Base-by-base conservation (phyloP, 495 filamentous ascomycete genomes). In the Polyplosphaeria fusca region DNA sequence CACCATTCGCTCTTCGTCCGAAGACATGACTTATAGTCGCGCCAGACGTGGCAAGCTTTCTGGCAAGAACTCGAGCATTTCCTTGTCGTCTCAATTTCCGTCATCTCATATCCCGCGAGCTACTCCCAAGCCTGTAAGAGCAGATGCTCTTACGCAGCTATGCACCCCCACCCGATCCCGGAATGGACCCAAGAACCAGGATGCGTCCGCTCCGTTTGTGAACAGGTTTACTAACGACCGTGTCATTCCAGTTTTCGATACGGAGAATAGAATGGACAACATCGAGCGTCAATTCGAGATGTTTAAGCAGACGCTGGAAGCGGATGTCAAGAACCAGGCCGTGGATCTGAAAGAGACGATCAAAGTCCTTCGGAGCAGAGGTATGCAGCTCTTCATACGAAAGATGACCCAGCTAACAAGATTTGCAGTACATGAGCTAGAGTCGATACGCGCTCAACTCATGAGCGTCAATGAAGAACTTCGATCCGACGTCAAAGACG, bases 201-300 rank as follows among this genome's bases (percentile, higher is more conserved):
- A 27, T 24, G 22, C n/a, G 16, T 26, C 16, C 61, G 26, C 56
- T n/a, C 74, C 76, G 27, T 94, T 79, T 74, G 77, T 95, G 60
- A 85, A 78, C 37, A 90, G 87, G 73, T 74, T 82, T 70, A 87
- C 88, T 75, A 82, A 83, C 72, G 67, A 78, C 54, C 75, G 69
- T 51, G 79, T 71, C 66, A n/a, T n/a, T n/a, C 69, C 77, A 83
- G 87, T 81, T 51, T 91, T 82, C 79, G 86, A 95, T 69, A 80
- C 83, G 52, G 82, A 87, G 47, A 75, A 74, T 55, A 77, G 81
- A 43, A 76, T 92, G 55, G 79, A 82, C 51, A 72, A 78, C 24
- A 80, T 93, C 68, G 84, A 90, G 54, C 71, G 73, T 2, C 70
- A 88, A 55, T 83, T 84, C 58, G 72, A 75, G 18, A 63, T 70